Base-by-base conservation (phyloP, 768 basidiomycete species). In the Leucocoprinus leucothites region DNA sequence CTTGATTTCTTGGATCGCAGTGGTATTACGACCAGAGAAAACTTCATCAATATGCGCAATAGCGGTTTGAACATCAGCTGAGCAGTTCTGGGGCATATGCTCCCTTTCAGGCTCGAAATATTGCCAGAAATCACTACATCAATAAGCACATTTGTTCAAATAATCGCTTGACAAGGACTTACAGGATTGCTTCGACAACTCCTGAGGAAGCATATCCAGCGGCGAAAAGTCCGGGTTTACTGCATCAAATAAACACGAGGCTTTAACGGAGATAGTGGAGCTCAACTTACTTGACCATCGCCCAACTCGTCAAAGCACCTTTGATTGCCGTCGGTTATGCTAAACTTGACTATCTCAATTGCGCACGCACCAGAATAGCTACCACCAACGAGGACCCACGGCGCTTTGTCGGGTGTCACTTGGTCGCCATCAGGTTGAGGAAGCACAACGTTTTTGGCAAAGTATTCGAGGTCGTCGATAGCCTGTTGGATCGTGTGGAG, bases 21-120 rank as follows among this genome's bases (percentile, higher is more conserved):
- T 65, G 5, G 64, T 53, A 57, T 83, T 71, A 1, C 72, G 72
- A 3, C 70, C 70, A 0, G 68, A 67, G 60, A 87, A 82, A 5
- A 82, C 80, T 51, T 74, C 48, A 62, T 89, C 88, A 36, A 89
- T 69, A 60, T 86, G 77, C 4, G 76, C 63, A 51, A 89, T 77
- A 14, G 85, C 86, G 3, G 77, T 78, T 64, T 86, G 71, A 26
- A 89, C 77, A 61, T 91, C 89, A 0, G 85, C 78, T 7, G 86
- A 88, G 68, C 89, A 91, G 66, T 91, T 90, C 58, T 62, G 48
- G 1, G 87, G 83, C 85, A 88, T 89, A 61, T 81, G 70, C 60
- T 80, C 72, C 14, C 81, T 81, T 60, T 87, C 80, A 11, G 87
- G 87, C 57, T 87, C 86, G 65, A 86, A 89, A 62, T 89, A 91